phyloP scores from a whole-genome alignment of 192 early-diverging fungal species.

The Rhizophagus prolifer region DNA sequence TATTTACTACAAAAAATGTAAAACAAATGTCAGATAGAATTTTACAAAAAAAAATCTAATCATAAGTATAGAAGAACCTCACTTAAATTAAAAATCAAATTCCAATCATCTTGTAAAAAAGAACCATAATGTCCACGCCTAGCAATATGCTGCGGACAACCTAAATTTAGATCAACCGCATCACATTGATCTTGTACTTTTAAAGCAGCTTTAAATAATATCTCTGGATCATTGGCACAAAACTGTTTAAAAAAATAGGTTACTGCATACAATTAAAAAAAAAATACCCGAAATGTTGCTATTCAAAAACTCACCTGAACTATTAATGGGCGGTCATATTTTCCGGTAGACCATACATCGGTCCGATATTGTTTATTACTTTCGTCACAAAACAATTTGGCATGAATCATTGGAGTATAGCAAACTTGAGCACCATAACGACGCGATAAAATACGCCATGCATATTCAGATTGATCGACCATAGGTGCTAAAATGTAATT shows the following conservation, averaged over 20 bases:
- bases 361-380: conserved; percentile 59
- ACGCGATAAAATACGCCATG: conserved; percentile 90
- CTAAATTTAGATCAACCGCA: conserved; percentile 94
- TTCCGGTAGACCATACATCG: conserved; percentile 72
- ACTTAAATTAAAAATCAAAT: conserved; percentile 54
- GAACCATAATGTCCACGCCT: conserved; percentile 88
- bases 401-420: conserved; percentile 99
- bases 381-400: conserved; percentile 75
- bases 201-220: conserved; percentile 78
- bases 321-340: conserved; percentile 77
- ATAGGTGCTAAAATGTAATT: conserved; percentile 25
- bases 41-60: conserved; percentile 44
- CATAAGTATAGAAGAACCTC: conserved; percentile 62
- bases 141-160: conserved; percentile 97
- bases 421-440: conserved; percentile 85
- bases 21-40: conserved; percentile 12
- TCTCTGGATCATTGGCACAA: conserved; percentile 93
- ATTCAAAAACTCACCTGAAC: conserved; percentile 60
- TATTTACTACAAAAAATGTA: conserved; percentile 55
- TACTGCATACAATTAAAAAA: not conserved
- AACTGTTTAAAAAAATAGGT: conserved; percentile 57
- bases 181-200: conserved; percentile 82
- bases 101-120: conserved; percentile 83
- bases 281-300: too few relatives aligned
- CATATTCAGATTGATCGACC: conserved; percentile 96